Percentiles rank a stretch among this genome's conserved stretches.
phyloP scores from a whole-genome alignment of 2,329 filamentous ascomycete genomes.

The Raffaelea albimanens region DNA sequence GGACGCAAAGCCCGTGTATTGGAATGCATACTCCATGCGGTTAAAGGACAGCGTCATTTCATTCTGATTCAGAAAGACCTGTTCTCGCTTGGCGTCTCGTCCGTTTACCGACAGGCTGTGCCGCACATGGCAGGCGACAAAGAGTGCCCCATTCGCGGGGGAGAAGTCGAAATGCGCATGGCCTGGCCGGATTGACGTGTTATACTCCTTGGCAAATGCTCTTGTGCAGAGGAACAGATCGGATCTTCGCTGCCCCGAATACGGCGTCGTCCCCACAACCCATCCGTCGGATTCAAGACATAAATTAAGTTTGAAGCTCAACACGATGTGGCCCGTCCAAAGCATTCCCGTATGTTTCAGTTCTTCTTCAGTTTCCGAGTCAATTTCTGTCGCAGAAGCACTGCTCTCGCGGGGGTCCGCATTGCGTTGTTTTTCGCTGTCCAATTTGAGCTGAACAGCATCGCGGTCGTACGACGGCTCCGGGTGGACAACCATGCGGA shows the following conservation, averaged over 20 bases:
- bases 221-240: neutral
- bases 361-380: neutral
- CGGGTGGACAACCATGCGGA: neutral
- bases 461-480: neutral
- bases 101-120: too few species aligned
- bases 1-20: too few species aligned
- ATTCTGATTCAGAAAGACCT: too few species aligned
- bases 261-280: neutral
- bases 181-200: neutral
- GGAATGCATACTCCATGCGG: too few species aligned
- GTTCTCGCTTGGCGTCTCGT: too few species aligned
- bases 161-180: neutral
- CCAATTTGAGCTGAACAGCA: neutral
- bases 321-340: neutral
- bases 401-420: neutral
- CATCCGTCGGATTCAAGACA: neutral
- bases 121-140: too few species aligned
- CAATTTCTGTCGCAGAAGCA: neutral
- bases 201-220: neutral
- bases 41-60: too few species aligned
- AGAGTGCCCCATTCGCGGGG: neutral
- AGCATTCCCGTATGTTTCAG: neutral
- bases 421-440: neutral
- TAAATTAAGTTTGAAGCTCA: neutral
- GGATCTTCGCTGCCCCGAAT: neutral